Evolutionary conservation across 257 asterid species (phyloP).

Genomic region (Lycium ferocissimum): DNA sequence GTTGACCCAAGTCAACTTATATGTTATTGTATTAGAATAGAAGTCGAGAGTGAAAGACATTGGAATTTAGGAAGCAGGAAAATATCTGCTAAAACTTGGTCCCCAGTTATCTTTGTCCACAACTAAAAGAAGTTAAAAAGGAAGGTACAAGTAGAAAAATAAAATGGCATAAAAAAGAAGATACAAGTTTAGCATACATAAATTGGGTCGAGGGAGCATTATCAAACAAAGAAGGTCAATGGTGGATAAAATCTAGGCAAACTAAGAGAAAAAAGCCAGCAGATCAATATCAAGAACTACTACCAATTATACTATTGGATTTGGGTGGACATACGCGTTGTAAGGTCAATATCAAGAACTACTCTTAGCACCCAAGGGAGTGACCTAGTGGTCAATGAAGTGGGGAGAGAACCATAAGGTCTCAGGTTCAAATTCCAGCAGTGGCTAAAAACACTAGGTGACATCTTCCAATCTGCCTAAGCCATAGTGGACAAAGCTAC

Average conservation of each 20-base stretch:
- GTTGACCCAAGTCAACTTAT: not conserved
- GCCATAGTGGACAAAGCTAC: not conserved
- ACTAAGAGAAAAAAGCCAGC: not conserved
- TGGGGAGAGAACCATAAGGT: not conserved
- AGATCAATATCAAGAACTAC: too few relatives aligned
- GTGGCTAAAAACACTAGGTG: not conserved
- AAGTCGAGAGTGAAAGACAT: not conserved
- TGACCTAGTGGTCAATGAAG: not conserved
- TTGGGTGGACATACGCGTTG: not conserved
- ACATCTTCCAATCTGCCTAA: not conserved
- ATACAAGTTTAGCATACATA: not conserved
- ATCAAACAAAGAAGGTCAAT: not conserved
- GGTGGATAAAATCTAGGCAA: too few relatives aligned
- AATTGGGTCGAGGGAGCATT: not conserved
- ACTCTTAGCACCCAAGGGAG: not conserved
- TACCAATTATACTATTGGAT: not conserved
- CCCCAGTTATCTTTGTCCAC: slow-evolving; percentile 1
- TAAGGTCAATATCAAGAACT: not conserved
- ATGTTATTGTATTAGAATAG: not conserved
- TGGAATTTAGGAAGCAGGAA: not conserved
- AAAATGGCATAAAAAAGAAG: not conserved
- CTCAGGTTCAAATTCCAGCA: not conserved
- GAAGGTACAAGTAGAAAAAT: not conserved
- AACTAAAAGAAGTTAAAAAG: not conserved
- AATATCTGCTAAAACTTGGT: not conserved